Percentiles rank a stretch among this genome's conserved stretches.
Conservation (phyloP, 139 green algal species). For the Chlorella sp. region DNA sequence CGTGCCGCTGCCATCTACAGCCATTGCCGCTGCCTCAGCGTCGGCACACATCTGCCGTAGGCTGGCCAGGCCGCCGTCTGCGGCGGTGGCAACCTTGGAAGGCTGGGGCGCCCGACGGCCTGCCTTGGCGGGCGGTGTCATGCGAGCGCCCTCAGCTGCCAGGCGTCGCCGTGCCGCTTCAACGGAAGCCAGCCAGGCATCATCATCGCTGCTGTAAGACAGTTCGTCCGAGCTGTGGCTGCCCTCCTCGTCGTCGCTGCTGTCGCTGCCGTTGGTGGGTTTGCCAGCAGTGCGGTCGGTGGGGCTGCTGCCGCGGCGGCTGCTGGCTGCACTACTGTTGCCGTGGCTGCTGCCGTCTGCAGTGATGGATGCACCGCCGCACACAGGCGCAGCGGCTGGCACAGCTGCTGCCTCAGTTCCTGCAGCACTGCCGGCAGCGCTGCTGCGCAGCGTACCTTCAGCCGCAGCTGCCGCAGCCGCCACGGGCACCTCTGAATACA, state of each 20-base stretch:
- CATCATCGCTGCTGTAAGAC: neutral
- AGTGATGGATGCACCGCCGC: neutral
- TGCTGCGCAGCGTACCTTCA: neutral
- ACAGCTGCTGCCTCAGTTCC: neutral
- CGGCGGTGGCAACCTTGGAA: neutral
- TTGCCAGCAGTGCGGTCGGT: neutral
- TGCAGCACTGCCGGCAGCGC: neutral
- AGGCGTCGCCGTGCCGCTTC: neutral
- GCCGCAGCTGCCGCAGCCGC: neutral
- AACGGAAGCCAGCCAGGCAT: conserved; percentile 10
- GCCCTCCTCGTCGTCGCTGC: neutral
- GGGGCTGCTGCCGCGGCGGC: neutral
- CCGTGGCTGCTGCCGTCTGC: neutral
- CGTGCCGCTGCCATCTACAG: neutral
- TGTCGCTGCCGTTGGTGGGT: neutral
- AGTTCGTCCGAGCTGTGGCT: neutral
- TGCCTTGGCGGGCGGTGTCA: neutral
- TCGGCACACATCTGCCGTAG: conserved; percentile 6
- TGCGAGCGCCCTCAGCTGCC: neutral
- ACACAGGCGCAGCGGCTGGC: neutral
- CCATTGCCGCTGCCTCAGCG: neutral
- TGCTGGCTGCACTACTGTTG: neutral
- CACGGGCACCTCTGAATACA: neutral
- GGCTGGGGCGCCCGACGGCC: neutral
- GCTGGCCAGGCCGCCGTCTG: neutral